A percentile compares a stretch with the other conserved stretches of the same genome.
phyloP scores from a whole-genome alignment of 495 filamentous ascomycete species.

The Cladorrhinum samala region DNA sequence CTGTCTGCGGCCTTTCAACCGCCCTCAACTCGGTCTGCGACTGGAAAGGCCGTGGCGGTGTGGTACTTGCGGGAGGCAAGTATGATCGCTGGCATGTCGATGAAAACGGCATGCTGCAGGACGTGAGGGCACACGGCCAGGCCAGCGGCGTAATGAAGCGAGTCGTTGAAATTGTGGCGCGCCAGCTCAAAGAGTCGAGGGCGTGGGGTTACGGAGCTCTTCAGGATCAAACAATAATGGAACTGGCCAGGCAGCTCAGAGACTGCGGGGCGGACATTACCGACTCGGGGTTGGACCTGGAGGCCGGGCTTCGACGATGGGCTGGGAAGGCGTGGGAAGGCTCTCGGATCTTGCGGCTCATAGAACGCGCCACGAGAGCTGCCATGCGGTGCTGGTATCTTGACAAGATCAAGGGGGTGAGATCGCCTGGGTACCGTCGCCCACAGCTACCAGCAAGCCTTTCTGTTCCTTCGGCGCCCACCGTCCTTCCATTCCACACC shows the following conservation, averaged over 20 bases:
- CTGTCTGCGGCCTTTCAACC: constrained; percentile 92
- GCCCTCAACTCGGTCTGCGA: constrained; percentile 96
- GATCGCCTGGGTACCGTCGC: constrained; percentile 60
- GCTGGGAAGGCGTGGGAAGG: constrained; percentile 79
- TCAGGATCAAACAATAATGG: constrained; percentile 40
- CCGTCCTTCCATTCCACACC: constrained; percentile 96
- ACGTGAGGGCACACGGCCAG: constrained; percentile 54
- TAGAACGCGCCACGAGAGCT: constrained; percentile 75
- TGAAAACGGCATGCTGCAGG: constrained; percentile 74
- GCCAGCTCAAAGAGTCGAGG: constrained; percentile 82
- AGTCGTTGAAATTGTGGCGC: constrained; percentile 91
- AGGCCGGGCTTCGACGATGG: constrained; percentile 57
- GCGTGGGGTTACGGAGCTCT: constrained; percentile 77
- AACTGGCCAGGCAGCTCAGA: constrained; percentile 44
- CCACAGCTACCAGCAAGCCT: constrained; percentile 70
- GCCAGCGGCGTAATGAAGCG: constrained; percentile 84
- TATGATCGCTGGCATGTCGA: constrained; percentile 94
- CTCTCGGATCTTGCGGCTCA: constrained; percentile 71
- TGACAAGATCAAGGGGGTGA: constrained; percentile 60
- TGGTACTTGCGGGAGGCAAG: constrained; percentile 61
- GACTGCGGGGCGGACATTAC: constrained; percentile 23
- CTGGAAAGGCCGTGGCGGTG: constrained; percentile 86
- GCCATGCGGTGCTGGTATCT: constrained; percentile 84
- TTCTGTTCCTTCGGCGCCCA: constrained; percentile 82
- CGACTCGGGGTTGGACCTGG: constrained; percentile 26